Conservation (phyloP, 2,329 filamentous ascomycete genomes). For the Curvularia verruculosa region DNA sequence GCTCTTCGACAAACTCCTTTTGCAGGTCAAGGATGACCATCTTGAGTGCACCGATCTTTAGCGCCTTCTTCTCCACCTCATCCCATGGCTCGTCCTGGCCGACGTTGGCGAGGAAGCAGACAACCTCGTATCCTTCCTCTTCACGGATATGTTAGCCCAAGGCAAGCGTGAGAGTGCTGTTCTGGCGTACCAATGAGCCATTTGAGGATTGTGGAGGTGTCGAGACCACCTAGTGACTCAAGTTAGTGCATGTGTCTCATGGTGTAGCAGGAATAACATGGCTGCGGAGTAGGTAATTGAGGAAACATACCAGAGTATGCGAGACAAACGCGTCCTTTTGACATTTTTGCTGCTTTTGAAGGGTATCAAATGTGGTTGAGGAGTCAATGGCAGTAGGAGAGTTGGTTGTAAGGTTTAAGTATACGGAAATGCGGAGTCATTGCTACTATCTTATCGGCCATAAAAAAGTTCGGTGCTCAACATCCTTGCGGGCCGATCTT, state of each 20-base stretch:
- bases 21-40: constrained; percentile 69
- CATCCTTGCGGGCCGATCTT: constrained; percentile 30
- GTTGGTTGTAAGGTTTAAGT: constrained; percentile 20
- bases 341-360: constrained; percentile 31
- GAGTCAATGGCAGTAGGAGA: constrained; percentile 16
- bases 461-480: constrained; percentile 22
- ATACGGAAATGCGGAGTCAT: constrained; percentile 21
- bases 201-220: constrained; percentile 59
- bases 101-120: constrained; percentile 62
- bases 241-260: constrained; percentile 27
- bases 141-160: constrained; percentile 14
- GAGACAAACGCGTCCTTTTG: constrained; percentile 56
- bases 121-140: constrained; percentile 66
- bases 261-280: neutral
- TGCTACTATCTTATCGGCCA: constrained; percentile 26
- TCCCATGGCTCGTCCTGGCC: constrained; percentile 66
- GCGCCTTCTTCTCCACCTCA: constrained; percentile 72
- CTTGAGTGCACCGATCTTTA: constrained; percentile 71
- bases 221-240: constrained; percentile 58
- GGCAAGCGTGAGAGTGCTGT: neutral
- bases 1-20: constrained; percentile 78
- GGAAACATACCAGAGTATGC: constrained; percentile 53
- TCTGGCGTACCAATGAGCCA: constrained; percentile 44
- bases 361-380: constrained; percentile 11
- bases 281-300: neutral